These are phyloP conservation scores for Salix caprea DNA, from an alignment of 345 rosid genomes.

Conservation along the genomic window DNA sequence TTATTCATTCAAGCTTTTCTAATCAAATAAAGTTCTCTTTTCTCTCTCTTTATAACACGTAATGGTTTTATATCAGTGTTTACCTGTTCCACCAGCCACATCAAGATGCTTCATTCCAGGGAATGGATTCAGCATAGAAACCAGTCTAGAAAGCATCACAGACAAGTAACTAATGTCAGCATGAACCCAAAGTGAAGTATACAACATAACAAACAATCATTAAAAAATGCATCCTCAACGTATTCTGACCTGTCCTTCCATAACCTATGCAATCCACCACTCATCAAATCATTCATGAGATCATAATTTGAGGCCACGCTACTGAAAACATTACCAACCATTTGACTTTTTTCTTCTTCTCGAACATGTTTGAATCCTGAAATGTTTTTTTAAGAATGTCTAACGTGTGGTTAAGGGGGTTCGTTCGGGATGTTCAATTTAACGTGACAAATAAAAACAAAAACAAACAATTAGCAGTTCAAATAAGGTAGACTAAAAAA, in stretches of 20 bases:
- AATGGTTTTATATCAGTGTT: not conserved
- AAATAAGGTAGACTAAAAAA: not conserved
- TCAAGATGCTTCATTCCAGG: slow-evolving; percentile 97
- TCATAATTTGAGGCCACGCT: slow-evolving; percentile 90
- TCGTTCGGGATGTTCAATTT: not conserved
- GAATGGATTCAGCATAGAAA: slow-evolving; percentile 78
- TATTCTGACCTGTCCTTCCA: slow-evolving; percentile 87
- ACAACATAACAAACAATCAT: slow-evolving; percentile 4
- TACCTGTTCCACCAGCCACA: slow-evolving; percentile 98
- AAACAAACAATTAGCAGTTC: not conserved
- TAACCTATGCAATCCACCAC: slow-evolving; percentile 80
- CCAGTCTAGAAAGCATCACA: slow-evolving; percentile 47
- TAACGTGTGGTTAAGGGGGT: not conserved
- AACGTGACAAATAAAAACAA: not conserved
- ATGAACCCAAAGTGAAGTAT: not conserved
- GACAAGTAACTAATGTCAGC: slow-evolving; percentile 6
- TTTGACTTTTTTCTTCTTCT: slow-evolving; percentile 77
- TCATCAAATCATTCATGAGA: slow-evolving; percentile 97
- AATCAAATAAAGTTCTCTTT: no score
- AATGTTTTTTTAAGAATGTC: not conserved
- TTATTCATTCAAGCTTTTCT: no score
- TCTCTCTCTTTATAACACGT: not conserved
- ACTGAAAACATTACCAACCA: slow-evolving; percentile 85
- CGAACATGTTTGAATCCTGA: slow-evolving; percentile 83
- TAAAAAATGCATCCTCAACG: not conserved